Evolutionary conservation across 2,329 filamentous ascomycete species (phyloP), one percentile per base, ranked within the genome.

Genomic region (Pyricularia pennisetigena): DNA sequence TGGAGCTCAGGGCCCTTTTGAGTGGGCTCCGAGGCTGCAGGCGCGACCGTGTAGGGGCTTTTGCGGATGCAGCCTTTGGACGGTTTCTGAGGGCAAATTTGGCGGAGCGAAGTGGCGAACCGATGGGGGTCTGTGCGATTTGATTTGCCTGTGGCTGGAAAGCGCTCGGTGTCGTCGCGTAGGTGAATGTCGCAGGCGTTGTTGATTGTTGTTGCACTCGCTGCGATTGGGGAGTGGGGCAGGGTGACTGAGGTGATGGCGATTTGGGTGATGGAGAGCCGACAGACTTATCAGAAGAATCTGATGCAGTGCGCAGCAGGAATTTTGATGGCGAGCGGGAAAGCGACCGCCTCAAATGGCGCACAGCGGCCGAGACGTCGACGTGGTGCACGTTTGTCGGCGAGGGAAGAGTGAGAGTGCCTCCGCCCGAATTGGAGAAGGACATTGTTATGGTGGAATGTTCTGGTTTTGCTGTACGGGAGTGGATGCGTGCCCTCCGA

Each of bases 291-390:
- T 84, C 79, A 16, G 82, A 81, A 69, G 76, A 79, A 70, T 83
- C 80, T 0, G 84, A 85, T 63, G 78, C 78, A 64, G 80, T 77
- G 71, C 83, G 82, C 66, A 78, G 77, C 49, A 96, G 85, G 77
- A 95, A 94, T 78, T 95, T 97, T 35, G 94, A 97, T 12, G 94
- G 94, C n/a, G 94, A 97, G 74, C 93, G 87, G 69, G 94, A 97
- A 71, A 97, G 84, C 29, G 94, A 97, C 73, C 93, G 91, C 72
- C 94, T 87, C 69, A 97, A 83, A 74, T 93, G 91, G 75, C 92
- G 87, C 71, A 97, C 91, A 69, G 91, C 90, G 66, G 91, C 88
- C 70, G 91, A 90, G 68, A 92, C 88, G 81, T 97, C 92, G 74
- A 94, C 90, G 79, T 91, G 90, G 77, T 92, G 91, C 70, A 88